Percentiles rank a stretch among this genome's conserved stretches.
Evolutionary conservation across 768 basidiomycete genomes (phyloP).

Genomic region (Naematelia aurantialba): DNA sequence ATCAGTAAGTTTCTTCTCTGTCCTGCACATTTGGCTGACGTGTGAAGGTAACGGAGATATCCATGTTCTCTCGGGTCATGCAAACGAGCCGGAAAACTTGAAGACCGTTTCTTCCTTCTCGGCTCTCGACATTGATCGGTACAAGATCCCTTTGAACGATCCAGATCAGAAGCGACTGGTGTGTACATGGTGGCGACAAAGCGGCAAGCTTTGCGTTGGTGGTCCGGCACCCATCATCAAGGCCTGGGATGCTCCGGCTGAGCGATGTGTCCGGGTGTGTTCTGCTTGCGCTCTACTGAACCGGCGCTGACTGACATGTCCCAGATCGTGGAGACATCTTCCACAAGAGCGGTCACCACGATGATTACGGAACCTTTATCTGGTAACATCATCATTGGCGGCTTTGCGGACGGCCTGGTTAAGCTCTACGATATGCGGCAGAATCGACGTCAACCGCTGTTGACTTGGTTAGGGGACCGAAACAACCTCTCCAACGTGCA

Average conservation of each 20-base stretch:
- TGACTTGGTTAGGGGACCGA: constrained; percentile 19
- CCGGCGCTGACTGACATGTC: neutral
- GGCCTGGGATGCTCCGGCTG: constrained; percentile 44
- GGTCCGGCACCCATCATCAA: constrained; percentile 29
- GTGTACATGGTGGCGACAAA: constrained; percentile 37
- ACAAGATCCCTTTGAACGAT: neutral
- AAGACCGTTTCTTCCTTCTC: constrained; percentile 33
- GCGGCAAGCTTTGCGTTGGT: constrained; percentile 30
- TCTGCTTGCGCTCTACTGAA: neutral
- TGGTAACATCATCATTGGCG: constrained; percentile 33
- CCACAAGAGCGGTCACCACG: constrained; percentile 16
- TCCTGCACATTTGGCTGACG: constrained; percentile 3
- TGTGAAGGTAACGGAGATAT: constrained; percentile 35
- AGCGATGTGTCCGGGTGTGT: constrained; percentile 34
- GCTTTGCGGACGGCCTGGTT: constrained; percentile 28
- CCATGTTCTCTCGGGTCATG: constrained; percentile 31
- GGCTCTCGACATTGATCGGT: constrained; percentile 23
- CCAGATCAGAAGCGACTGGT: constrained; percentile 11
- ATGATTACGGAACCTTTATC: constrained; percentile 38
- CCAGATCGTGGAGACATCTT: constrained; percentile 13
- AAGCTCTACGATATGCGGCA: constrained; percentile 38
- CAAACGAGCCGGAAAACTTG: constrained; percentile 20
- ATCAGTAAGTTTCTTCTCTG: constrained; percentile 24
- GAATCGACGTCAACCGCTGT: constrained; percentile 12
- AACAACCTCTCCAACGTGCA: neutral